Percentiles rank a stretch among this genome's conserved stretches.
Evolutionary conservation across 2,329 filamentous ascomycete genomes (phyloP).

Genomic region (Aplosporella prunicola): DNA sequence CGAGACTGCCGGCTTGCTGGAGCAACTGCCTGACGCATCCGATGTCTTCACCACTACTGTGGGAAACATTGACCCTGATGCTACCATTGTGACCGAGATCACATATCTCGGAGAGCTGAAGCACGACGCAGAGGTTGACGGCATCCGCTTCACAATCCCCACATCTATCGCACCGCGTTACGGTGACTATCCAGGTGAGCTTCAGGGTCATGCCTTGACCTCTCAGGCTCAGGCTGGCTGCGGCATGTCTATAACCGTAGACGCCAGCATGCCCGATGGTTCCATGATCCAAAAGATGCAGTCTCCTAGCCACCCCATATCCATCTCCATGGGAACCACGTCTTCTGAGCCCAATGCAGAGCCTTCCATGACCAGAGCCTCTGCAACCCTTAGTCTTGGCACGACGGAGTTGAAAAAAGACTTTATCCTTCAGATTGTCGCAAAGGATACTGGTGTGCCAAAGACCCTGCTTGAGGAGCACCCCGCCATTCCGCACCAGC

Average conservation of each 20-base stretch:
- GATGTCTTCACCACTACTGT: conserved; percentile 62
- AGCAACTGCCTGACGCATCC: conserved; percentile 49
- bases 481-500: conserved; percentile 49
- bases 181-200: conserved; percentile 37
- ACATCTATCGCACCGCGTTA: conserved; percentile 59
- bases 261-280: conserved; percentile 48
- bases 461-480: conserved; percentile 58
- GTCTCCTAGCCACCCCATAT: conserved; percentile 59
- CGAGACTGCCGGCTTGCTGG: conserved; percentile 55
- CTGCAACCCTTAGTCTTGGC: conserved; percentile 49
- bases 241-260: conserved; percentile 48
- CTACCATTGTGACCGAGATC: conserved; percentile 51
- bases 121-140: conserved; percentile 59
- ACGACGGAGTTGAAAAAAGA: conserved; percentile 50
- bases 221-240: conserved; percentile 14
- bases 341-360: conserved; percentile 37
- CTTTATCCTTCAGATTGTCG: conserved; percentile 56
- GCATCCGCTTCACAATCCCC: conserved; percentile 60
- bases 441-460: conserved; percentile 51
- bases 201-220: conserved; percentile 14
- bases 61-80: conserved; percentile 55
- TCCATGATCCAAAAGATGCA: conserved; percentile 52
- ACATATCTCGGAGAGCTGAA: conserved; percentile 62
- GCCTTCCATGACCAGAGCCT: conserved; percentile 50
- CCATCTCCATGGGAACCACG: conserved; percentile 53